phyloP scores from a whole-genome alignment of 495 filamentous ascomycete genomes.

The Penicillium arizonense region DNA sequence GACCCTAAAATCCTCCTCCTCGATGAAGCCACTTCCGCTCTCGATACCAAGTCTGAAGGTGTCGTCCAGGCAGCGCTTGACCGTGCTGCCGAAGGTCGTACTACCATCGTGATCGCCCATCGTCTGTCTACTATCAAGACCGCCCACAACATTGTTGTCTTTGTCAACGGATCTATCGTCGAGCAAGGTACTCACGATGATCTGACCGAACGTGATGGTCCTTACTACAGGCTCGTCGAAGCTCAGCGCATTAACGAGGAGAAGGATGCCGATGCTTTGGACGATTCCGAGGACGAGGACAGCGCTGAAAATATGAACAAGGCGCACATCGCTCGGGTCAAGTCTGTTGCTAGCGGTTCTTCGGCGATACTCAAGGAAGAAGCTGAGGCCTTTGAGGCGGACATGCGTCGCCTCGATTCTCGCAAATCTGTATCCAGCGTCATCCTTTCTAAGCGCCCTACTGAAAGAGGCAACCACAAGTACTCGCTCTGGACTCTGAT shows the following conservation, averaged over 20 bases:
- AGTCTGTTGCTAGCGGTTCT: conserved; percentile 32
- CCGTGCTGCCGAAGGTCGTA: conserved; percentile 81
- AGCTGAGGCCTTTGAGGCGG: conserved; percentile 23
- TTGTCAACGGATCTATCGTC: conserved; percentile 79
- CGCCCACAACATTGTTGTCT: conserved; percentile 94
- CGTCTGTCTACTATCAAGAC: conserved; percentile 90
- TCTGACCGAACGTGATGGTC: conserved; percentile 55
- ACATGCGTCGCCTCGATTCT: conserved; percentile 51
- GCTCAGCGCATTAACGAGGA: conserved; percentile 74
- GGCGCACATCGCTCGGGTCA: conserved; percentile 26
- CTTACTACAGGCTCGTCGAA: conserved; percentile 76
- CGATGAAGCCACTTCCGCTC: conserved; percentile 89
- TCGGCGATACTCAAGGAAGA: conserved; percentile 18
- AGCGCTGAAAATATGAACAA: conserved; percentile 17
- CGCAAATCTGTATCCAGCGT: conserved; percentile 74
- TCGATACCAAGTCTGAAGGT: conserved; percentile 95
- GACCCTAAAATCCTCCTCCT: conserved; percentile 95
- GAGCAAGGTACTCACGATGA: conserved; percentile 84
- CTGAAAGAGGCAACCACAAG: conserved; percentile 43
- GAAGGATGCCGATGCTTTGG: conserved; percentile 49
- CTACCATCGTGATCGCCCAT: conserved; percentile 95
- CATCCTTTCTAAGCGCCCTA: conserved; percentile 54
- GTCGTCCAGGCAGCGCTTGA: conserved; percentile 94
- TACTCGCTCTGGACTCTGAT: conserved; percentile 82
- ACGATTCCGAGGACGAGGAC: conserved; percentile 35